Base-by-base conservation (phyloP, 352 stramenopile genomes). In the Globisporangium spinosum region DNA sequence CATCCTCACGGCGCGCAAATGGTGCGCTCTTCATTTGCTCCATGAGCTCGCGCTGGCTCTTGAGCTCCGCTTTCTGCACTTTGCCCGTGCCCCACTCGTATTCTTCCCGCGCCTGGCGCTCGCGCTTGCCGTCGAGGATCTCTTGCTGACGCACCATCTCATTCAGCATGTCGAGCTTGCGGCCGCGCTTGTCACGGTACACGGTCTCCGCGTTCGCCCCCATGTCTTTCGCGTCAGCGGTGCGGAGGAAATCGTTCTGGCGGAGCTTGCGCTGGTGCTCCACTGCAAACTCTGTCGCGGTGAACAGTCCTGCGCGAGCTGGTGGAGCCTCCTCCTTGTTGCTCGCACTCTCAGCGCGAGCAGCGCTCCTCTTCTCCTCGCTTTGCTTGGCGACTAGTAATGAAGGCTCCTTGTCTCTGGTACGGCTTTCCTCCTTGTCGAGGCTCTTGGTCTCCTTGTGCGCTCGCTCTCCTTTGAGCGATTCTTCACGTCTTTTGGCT, bases 111-210 rank as follows among this genome's bases (percentile, higher is more conserved):
- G 81, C 85, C 56, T 93, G 74, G n/a, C 81, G 83, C 68, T 91
- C 83, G 23, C 78, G 77, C 64, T 95, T 92, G 55, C 83, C 85
- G 17, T 92, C 87, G 32, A 89, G 56, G 54, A 93, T 72, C 71
- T 95, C 87, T 55, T 92, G 85, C 65, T 95, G 87, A 25, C 80
- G 82, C 69, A 90, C 79, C 71, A 95, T 83, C 58, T 95, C 87
- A 64, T 89, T 95, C 3, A 95, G 73, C 83, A 95, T 95, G 62
- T 95, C 85, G 51, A 95, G 65, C 72, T 95, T 95, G 47, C 85
- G 83, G 27, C 87, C 87, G 29, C 86, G 85, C 67, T 90, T 90
- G 64, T 95, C 87, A 62, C 87, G 85, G 74, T 95, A 95, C 65
- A 95, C 83, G 1, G 87, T 95, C 73, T 92, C 82, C 9, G 87